Base-by-base conservation (phyloP, 441 rosid species). In the Croton setiger region DNA sequence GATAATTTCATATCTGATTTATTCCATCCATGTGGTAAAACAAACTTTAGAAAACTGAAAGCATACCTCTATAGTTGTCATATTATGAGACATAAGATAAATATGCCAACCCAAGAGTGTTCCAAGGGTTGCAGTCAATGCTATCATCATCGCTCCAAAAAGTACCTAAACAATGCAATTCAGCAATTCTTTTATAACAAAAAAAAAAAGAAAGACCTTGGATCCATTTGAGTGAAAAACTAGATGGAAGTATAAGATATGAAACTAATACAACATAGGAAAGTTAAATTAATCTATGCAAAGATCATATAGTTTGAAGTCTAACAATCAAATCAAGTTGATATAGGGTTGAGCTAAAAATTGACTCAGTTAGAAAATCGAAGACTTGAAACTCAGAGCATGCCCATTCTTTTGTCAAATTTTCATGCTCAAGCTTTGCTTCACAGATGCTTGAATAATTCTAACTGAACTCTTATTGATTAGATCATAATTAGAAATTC, bases 41-140 rank as follows among this genome's bases (percentile, higher is more conserved):
- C 54, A 47, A 52, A 71, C 56, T 63, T 35, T n/a, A 3, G 35
- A 55, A 60, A 67, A 43, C 11, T 62, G 20, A 64, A 49, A 51
- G 18, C 41, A 2, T 64, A 87, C 89, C 87, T 87, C 92, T 73
- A 82, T 82, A 52, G 88, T 85, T 62, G 92, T 85, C 88, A 82
- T 82, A 67, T 87, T 87, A 47, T 56, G 81, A 68, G 75, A 52
- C 54, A 76, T 57, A 35, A 87, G 86, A 74, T 83, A 87, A 65
- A 82, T 70, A 73, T 87, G 88, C 86, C 85, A 85, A 60, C 80
- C 85, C 71, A 85, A 70, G 45, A 87, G 80, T 68, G 82, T 78
- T 66, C 81, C 88, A 57, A 87, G 73, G 3, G 74, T 75, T 33
- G 65, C 49, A 60, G 76, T 69, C 80, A 85, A 68, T 52, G 64